Base-by-base conservation (phyloP, 2,329 filamentous ascomycete genomes). In the Clonostachys rosea region DNA sequence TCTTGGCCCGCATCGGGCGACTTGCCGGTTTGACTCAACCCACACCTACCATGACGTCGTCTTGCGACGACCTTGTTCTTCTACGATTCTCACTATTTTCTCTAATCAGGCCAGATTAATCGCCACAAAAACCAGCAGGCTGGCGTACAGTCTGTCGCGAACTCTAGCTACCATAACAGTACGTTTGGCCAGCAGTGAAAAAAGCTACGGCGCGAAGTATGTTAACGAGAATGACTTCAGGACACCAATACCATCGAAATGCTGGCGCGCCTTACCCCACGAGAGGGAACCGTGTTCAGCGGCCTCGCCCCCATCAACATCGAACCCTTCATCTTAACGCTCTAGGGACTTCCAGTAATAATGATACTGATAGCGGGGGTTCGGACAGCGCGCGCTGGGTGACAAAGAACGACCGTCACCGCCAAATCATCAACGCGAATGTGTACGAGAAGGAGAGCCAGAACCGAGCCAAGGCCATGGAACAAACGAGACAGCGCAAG, bases 351-450 rank as follows among this genome's bases (percentile, higher is more conserved):
- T 65, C 67, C 24, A 60, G 69, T 4, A 66, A 70, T 34, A 59
- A 34, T 10, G 41, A 34, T 12, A n/a, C 67, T 4, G 64, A 66
- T 3, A 65, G 60, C 16, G 52, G 54, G 20, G 56, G 57, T 20
- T 65, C 80, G 16, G 52, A 55, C 7, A 33, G 34, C 17, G 47
- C 59, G 34, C 61, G 59, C 4, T 92, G 86, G 82, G 79, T 94
- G 40, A 79, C 83, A 6, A 87, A 84, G 61, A 85, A 75, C 44
- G 87, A 88, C 62, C 85, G 86, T 44, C 87, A 91, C 60, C 79
- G 88, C 60, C 89, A 95, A 63, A 71, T 95, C 39, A 94, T 95
- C 66, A 95, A 92, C 61, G 81, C 85, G 17, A 80, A 81, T 14
- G 79, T 92, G 2, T 94, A 86, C 62, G 84, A 91, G 52, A 86